A percentile compares a stretch with the other conserved stretches of the same genome.
Conservation (phyloP, 305 asterid species). For the Striga hermonthica region DNA sequence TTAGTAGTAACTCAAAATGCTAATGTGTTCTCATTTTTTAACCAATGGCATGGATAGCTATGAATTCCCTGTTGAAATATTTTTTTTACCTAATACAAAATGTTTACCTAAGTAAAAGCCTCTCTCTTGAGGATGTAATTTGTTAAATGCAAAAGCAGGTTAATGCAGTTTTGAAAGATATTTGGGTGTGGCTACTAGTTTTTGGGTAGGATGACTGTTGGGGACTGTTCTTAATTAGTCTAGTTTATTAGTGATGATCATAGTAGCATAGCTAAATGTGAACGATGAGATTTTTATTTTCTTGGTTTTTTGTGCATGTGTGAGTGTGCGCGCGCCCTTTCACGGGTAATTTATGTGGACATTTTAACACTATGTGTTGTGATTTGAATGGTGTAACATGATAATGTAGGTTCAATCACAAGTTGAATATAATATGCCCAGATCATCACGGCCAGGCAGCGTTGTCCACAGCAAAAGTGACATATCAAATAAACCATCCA, state of each 20-base stretch:
- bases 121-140: no score
- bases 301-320: background rate
- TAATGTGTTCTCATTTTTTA: background rate
- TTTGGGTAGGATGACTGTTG: background rate
- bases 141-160: no score
- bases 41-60: no score
- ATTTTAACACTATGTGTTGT: no score
- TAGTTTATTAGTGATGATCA: background rate
- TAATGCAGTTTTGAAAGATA: no score
- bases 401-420: conserved; percentile 47
- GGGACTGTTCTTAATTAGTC: background rate
- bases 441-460: conserved; percentile 33
- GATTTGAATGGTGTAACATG: conserved; percentile 5
- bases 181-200: no score
- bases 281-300: background rate
- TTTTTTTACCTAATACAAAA: no score
- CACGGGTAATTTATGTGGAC: no score
- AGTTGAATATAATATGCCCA: conserved; percentile 33
- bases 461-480: conserved; percentile 34
- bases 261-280: background rate
- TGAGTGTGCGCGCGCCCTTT: no score
- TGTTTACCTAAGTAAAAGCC: no score
- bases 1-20: background rate
- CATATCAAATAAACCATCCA: conserved; percentile 31
- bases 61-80: no score